phyloP scores from a whole-genome alignment of 2,329 filamentous ascomycete genomes.

The Calonectria honghensis region DNA sequence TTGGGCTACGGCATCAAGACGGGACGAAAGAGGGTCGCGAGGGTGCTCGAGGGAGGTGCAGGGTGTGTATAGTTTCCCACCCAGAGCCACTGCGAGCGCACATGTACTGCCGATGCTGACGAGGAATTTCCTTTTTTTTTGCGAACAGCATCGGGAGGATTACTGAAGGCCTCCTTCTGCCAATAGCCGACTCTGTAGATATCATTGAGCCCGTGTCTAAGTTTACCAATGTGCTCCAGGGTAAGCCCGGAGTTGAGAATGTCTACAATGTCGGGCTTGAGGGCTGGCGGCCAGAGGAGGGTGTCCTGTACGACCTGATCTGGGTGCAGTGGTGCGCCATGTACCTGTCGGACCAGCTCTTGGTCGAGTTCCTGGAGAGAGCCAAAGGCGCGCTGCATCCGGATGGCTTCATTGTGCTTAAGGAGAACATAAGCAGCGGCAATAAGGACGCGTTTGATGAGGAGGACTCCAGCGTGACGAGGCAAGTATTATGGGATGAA shows the following conservation, averaged over 20 bases:
- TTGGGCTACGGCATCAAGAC: slow-evolving; percentile 68
- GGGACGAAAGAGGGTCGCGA: slow-evolving; percentile 55
- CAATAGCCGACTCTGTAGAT: slow-evolving; percentile 83
- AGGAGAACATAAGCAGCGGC: slow-evolving; percentile 81
- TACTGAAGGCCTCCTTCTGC: slow-evolving; percentile 84
- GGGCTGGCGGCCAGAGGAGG: slow-evolving; percentile 74
- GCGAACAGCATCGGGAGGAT: slow-evolving; percentile 84
- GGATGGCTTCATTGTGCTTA: slow-evolving; percentile 60
- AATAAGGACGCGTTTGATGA: slow-evolving; percentile 83
- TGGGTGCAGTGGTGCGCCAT: slow-evolving; percentile 95
- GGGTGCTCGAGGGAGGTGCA: slow-evolving; percentile 63
- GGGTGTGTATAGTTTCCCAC: slow-evolving; percentile 57
- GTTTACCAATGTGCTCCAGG: slow-evolving; percentile 80
- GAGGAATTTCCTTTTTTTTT: background rate
- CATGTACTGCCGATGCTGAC: slow-evolving; percentile 16
- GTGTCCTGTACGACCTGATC: slow-evolving; percentile 82
- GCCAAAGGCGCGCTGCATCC: slow-evolving; percentile 68
- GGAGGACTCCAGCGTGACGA: slow-evolving; percentile 85
- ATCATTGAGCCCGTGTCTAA: slow-evolving; percentile 89
- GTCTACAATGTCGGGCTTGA: slow-evolving; percentile 86
- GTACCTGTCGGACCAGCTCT: slow-evolving; percentile 84
- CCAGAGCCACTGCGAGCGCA: background rate
- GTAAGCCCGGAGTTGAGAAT: slow-evolving; percentile 74
- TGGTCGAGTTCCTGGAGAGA: slow-evolving; percentile 79
- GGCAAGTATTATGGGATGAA: slow-evolving; percentile 66